Evolutionary conservation across 345 rosid genomes (phyloP).

Genomic region (Mercurialis annua): DNA sequence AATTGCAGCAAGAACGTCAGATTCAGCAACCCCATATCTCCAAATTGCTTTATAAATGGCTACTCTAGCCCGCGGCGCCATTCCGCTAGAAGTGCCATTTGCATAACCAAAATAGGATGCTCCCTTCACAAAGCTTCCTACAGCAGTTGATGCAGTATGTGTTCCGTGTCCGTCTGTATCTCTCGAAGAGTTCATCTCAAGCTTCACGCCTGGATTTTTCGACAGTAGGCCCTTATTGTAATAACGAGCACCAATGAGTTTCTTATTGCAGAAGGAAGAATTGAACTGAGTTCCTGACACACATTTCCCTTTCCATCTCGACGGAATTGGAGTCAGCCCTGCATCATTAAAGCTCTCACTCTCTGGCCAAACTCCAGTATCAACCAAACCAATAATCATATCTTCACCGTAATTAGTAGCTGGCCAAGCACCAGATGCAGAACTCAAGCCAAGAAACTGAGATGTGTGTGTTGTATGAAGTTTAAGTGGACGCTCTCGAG

Average conservation of each 20-base stretch:
- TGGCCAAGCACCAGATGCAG: slow-evolving; percentile 25
- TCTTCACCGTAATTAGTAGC: slow-evolving; percentile 30
- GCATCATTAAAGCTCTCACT: slow-evolving; percentile 37
- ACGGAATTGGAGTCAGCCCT: slow-evolving; percentile 28
- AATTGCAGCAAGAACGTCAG: slow-evolving; percentile 43
- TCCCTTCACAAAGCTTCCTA: slow-evolving; percentile 29
- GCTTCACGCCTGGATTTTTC: slow-evolving; percentile 20
- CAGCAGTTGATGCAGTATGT: slow-evolving; percentile 43
- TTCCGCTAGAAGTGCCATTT: slow-evolving; percentile 30
- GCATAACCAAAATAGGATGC: slow-evolving; percentile 47
- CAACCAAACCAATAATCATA: slow-evolving; percentile 35
- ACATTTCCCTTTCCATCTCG: slow-evolving; percentile 42
- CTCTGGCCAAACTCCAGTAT: slow-evolving; percentile 45
- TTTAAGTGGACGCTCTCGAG: slow-evolving; percentile 16
- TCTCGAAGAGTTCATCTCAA: slow-evolving; percentile 22
- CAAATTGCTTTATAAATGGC: slow-evolving; percentile 36
- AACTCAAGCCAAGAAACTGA: slow-evolving; percentile 32
- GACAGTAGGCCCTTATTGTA: slow-evolving; percentile 34
- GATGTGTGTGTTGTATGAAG: slow-evolving; percentile 37
- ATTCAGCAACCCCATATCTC: slow-evolving; percentile 21
- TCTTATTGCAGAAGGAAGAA: slow-evolving; percentile 36
- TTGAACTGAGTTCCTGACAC: slow-evolving; percentile 19
- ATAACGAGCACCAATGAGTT: slow-evolving; percentile 39
- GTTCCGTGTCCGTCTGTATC: slow-evolving; percentile 43
- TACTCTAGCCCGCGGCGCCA: slow-evolving; percentile 32